Conservation (phyloP, 441 rosid genomes). For the Rhodomyrtus psidioides region DNA sequence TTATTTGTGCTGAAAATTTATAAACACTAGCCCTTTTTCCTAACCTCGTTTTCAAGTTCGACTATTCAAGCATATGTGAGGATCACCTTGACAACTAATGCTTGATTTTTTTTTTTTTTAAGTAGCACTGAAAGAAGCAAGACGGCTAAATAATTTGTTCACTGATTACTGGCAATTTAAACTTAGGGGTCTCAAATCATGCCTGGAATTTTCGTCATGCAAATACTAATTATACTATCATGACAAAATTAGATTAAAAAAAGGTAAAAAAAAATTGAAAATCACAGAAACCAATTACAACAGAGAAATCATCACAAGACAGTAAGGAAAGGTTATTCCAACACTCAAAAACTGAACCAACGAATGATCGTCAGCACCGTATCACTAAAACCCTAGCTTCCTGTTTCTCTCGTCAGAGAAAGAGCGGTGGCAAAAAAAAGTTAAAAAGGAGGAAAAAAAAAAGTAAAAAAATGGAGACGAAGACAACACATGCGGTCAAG, state of each 20-base stretch:
- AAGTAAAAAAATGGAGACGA: no score
- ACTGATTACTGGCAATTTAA: neutral
- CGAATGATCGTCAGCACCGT: neutral
- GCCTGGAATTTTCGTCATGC: neutral
- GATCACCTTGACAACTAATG: neutral
- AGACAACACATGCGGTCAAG: neutral
- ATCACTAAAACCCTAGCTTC: neutral
- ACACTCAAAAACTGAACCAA: neutral
- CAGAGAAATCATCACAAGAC: neutral
- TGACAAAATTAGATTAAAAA: neutral
- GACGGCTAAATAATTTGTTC: neutral
- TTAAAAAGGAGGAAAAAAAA: no score
- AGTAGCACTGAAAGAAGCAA: neutral
- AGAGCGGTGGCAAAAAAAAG: neutral
- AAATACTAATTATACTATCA: neutral
- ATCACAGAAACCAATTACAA: neutral
- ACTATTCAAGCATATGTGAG: neutral
- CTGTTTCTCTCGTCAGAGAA: neutral
- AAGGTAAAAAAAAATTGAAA: neutral
- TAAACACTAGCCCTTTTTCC: neutral
- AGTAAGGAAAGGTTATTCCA: neutral
- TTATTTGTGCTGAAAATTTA: neutral
- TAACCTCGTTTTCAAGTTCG: neutral
- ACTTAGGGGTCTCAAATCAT: neutral
- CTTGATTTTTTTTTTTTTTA: neutral